Base-by-base conservation (phyloP, 1,139 yeast genomes). In the Suhomyces ambrosiae region DNA sequence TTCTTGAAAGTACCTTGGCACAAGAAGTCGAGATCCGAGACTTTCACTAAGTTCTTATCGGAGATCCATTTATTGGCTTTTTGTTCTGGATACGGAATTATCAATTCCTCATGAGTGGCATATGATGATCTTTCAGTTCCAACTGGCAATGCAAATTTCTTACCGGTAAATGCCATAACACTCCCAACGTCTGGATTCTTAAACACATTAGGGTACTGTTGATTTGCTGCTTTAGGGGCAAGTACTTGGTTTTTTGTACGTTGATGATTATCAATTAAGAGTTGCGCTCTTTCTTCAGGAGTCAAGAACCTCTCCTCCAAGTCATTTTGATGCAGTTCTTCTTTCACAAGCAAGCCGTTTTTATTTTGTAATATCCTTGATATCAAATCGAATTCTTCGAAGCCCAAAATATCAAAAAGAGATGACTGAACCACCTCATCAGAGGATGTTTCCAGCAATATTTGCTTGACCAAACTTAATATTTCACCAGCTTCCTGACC, bases 1-100 rank as follows among this genome's bases (percentile, higher is more conserved):
- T 82, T 82, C 43, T 78, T 78, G 60, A 94, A 92, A 0, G 97
- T 90, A 0, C 94, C 89, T 44, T 76, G 80, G 58, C 97, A 92
- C 10, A 88, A 61, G 36, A 74, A 71, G 57, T 92, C 97, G 40
- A 92, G 67, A 27, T 82, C 84, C 1, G 60, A 50, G 2, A 92
- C 67, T 28, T 71, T 61, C 0, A 89, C 73, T 22, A 87, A 69
- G 23, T 76, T 68, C 26, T 77, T 72, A 27, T 80, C 80, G 4
- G 76, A 62, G 8, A 71, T 71, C 71, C 60, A 74, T 56, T 41
- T 72, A 61, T 44, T 77, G 56, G 49, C 64, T 59, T 49, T 65
- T 43, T 68, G 71, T 35, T 72, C 76, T 2, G 95, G 80, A 33
- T 82, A 79, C 0, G 98, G 98, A 7, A 94, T 87, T 1, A 76